phyloP scores from a whole-genome alignment of 1,284 basidiomycete genomes.

The Volvariella surrecta region DNA sequence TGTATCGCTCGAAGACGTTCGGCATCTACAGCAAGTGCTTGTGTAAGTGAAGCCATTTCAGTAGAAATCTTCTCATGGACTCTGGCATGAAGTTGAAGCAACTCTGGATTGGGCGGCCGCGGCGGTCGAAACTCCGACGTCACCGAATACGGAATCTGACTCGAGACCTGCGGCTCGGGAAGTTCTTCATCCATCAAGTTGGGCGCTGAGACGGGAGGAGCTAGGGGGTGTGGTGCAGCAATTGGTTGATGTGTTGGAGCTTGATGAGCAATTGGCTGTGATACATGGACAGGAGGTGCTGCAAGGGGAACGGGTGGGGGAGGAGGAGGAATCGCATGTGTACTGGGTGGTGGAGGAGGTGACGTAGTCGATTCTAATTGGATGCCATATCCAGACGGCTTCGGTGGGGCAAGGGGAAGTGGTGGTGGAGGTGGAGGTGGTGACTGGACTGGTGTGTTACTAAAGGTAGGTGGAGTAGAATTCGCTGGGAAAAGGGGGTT shows the following conservation, averaged over 20 bases:
- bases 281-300: conserved; percentile 9
- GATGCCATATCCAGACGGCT: not conserved
- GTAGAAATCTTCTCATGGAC: conserved; percentile 71
- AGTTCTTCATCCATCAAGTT: conserved; percentile 1
- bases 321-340: conserved; percentile 1
- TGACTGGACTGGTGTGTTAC: conserved; percentile 10
- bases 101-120: conserved; percentile 83
- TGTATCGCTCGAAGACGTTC: conserved; percentile 75
- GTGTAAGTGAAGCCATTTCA: conserved; percentile 59
- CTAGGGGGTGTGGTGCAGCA: conserved; percentile 8
- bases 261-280: conserved; percentile 8
- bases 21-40: conserved; percentile 60
- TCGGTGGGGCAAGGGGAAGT: conserved; percentile 1
- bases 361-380: not conserved
- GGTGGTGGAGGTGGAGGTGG: conserved; percentile 11
- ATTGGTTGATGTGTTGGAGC: conserved; percentile 7
- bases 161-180: conserved; percentile 9
- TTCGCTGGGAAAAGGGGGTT: not conserved
- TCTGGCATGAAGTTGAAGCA: conserved; percentile 76
- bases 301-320: conserved; percentile 8
- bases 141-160: not conserved
- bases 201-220: conserved; percentile 11
- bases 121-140: conserved; percentile 39
- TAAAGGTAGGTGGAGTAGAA: conserved; percentile 2
- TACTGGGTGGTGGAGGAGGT: not conserved